Base-by-base conservation (phyloP, 1,284 basidiomycete genomes). In the Boletus subluridellus region DNA sequence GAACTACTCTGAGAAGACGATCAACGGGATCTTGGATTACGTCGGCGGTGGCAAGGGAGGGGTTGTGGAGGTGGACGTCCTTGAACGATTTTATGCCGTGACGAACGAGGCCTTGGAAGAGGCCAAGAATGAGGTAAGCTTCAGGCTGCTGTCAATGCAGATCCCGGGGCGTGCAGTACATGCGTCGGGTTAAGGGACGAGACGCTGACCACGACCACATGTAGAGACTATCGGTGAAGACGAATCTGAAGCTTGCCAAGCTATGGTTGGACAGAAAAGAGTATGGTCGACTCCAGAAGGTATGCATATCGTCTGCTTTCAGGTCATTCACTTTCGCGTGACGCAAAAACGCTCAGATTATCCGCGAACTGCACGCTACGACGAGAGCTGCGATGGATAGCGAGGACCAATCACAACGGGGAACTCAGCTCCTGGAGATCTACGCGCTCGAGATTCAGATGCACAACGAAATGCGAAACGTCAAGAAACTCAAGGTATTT, bases 361-460 rank as follows among this genome's bases (percentile, higher is more conserved):
- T 92, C 59, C 82, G 82, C 38, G 89, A 92, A 58, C 76, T 92
- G 26, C 86, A 92, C 66, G 74, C 73, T 38, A 82, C 85, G n/a
- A 90, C 87, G 15, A 78, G 78, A 49, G 77, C 80, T 26, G 79
- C 78, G 37, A 75, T 74, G 71, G 85, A 83, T 37, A 89, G 85
- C 50, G 89, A 93, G 61, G 93, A 95, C 68, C 90, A 95, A 68
- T 92, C 92, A 10, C 89, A 91, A 67, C 87, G 90, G 50, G 94
- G 94, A 10, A 96, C 94, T 2, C 91, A 95, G 66, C 80, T 99
- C 17, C 83, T 99, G n/a, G 97, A 99, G 76, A 93, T 99, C 49
- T 98, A 98, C 69, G 95, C 97, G 0, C 85, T 98, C 49, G 96
- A 99, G 74, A 99, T 99, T 57, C 96, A 98, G 72, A 99, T 99